Evolutionary conservation across 2,329 filamentous ascomycete genomes (phyloP).

Genomic region (Penicillium sp.): DNA sequence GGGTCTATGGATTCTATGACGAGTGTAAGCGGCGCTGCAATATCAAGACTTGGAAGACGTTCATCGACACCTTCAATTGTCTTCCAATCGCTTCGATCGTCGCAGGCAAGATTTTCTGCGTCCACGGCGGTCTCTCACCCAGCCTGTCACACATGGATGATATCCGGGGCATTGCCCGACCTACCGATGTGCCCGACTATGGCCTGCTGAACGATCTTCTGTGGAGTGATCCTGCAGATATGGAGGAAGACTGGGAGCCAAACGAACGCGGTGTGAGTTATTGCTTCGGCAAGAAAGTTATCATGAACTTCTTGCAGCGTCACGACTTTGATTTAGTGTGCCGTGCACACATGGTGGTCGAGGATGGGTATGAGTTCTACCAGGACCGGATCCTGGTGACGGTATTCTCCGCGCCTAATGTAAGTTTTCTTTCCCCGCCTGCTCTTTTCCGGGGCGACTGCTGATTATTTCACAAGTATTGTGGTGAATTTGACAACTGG

Average conservation of each 20-base stretch:
- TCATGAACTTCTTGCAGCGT: conserved; percentile 86
- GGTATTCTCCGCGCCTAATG: conserved; percentile 95
- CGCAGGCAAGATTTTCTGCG: conserved; percentile 94
- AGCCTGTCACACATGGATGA: conserved; percentile 96
- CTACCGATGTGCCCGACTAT: conserved; percentile 96
- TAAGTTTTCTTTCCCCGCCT: conserved; percentile 49
- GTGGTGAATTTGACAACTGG: conserved; percentile 98
- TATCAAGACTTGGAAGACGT: conserved; percentile 97
- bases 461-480: conserved; percentile 62
- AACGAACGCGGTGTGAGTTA: conserved; percentile 97
- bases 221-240: conserved; percentile 96
- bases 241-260: conserved; percentile 96
- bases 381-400: conserved; percentile 92
- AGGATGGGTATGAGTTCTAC: conserved; percentile 99
- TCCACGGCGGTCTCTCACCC: conserved; percentile 90
- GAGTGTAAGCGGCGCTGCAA: conserved; percentile 96
- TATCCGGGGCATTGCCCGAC: conserved; percentile 89
- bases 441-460: not conserved
- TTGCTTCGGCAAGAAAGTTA: conserved; percentile 97
- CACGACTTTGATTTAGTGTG: conserved; percentile 98
- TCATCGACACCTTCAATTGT: conserved; percentile 93
- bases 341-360: conserved; percentile 97
- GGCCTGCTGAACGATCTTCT: conserved; percentile 90
- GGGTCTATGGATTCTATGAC: conserved; percentile 96
- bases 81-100: conserved; percentile 95